These are phyloP conservation scores for Moricandia moricandioides DNA, from an alignment of 345 rosid species.

Conservation along the genomic window DNA sequence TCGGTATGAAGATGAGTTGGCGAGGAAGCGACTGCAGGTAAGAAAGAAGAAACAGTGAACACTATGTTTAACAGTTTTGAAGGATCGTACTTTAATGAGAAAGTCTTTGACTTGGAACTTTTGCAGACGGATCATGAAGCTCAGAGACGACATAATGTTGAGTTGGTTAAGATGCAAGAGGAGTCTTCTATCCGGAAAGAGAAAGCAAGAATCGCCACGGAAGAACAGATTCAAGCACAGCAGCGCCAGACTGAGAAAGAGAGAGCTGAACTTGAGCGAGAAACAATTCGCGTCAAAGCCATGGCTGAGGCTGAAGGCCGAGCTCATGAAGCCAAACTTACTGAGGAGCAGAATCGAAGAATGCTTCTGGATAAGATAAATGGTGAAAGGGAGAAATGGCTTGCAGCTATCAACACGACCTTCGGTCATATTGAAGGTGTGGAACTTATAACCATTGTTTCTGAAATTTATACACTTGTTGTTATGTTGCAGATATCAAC, in stretches of 20 bases:
- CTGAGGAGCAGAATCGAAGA: slow-evolving; percentile 83
- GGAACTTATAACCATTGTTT: not conserved
- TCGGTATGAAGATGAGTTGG: slow-evolving; percentile 83
- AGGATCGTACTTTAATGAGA: slow-evolving; percentile 7
- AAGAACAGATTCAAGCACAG: slow-evolving; percentile 95
- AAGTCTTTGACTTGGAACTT: slow-evolving; percentile 16
- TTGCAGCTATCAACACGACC: slow-evolving; percentile 87
- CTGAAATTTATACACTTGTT: not conserved
- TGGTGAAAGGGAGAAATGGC: slow-evolving; percentile 98
- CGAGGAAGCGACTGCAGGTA: slow-evolving; percentile 87
- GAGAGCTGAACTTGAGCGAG: slow-evolving; percentile 90
- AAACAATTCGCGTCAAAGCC: slow-evolving; percentile 92
- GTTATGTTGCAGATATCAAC: not conserved
- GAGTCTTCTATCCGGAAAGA: slow-evolving; percentile 76
- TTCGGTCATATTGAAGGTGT: slow-evolving; percentile 93
- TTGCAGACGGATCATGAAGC: slow-evolving; percentile 89
- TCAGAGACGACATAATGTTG: slow-evolving; percentile 80
- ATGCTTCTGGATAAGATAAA: slow-evolving; percentile 77
- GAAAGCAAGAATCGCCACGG: slow-evolving; percentile 72
- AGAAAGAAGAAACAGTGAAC: not conserved
- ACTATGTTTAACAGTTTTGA: not conserved
- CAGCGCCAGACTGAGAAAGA: slow-evolving; percentile 98
- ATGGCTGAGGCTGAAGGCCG: slow-evolving; percentile 98
- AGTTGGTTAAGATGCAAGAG: slow-evolving; percentile 92
- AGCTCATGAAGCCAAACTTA: slow-evolving; percentile 84